Base-by-base conservation (phyloP, 2,329 filamentous ascomycete species). In the Alternaria ethzedia region DNA sequence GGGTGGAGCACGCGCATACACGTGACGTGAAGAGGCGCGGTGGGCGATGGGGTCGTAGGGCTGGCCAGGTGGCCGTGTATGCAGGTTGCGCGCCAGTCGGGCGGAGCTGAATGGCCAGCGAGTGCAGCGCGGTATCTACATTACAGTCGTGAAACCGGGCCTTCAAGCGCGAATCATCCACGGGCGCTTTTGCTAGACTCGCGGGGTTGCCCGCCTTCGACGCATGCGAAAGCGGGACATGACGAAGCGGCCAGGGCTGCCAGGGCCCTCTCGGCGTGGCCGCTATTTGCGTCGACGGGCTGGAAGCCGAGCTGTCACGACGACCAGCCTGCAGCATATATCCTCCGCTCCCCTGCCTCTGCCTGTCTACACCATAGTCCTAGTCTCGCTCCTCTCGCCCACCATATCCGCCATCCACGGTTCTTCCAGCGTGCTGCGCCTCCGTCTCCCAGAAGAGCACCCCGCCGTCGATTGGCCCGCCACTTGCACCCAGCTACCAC, bases 101-200 rank as follows among this genome's bases (percentile, higher is more conserved):
- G 41, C 55, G 58, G 66, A 62, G 64, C 58, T 74, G 70, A 69
- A 65, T 72, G 70, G 72, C 54, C 70, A 66, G 64, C 67, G 21
- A 59, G 52, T 21, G 54, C 54, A 65, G 62, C 57, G 65, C 62
- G 61, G 60, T 20, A 30, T 58, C 46, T 28, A 41, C 54, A 23
- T 23, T 41, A 43, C 43, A 58, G 46, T 13, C 23, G 17, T 26
- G 20, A 43, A 51, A 20, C 52, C 21, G 52, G 52, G 36, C 32
- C 47, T 44, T 12, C 23, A 21, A 17, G 56, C 56, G 25, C 56
- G 56, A 58, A 43, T 58, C 56, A 58, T n/a, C 17, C 45, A 43
- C 43, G 23, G 41, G 59, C 59, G 41, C 59, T 60, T 41, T 28
- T 49, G 49, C 52, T 47, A 61, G 59, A 32, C 54, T 46, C 30